These are phyloP conservation scores for Neurospora terricola DNA, from an alignment of 495 filamentous ascomycete species.

Conservation along the genomic window DNA sequence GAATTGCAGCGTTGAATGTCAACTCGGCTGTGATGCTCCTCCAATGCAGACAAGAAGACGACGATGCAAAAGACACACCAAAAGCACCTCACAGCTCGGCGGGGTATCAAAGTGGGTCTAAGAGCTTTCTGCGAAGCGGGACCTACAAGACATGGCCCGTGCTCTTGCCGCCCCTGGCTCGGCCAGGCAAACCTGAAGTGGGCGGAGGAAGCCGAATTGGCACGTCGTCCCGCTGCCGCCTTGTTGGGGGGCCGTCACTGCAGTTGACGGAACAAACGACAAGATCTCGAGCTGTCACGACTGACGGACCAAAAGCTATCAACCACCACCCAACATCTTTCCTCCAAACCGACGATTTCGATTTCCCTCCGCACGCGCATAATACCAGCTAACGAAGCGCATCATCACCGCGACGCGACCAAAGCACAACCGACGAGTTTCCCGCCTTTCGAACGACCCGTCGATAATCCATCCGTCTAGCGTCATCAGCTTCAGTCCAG, in stretches of 20 bases:
- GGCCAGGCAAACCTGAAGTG: too few species aligned
- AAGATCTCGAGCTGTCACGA: background rate
- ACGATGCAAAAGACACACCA: background rate
- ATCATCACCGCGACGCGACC: background rate
- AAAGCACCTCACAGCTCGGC: background rate
- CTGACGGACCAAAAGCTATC: background rate
- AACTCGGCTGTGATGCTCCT: too few species aligned
- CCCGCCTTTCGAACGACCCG: background rate
- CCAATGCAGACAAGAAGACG: background rate
- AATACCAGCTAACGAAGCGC: background rate
- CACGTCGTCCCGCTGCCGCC: background rate
- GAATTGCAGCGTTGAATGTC: too few species aligned
- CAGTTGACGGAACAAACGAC: background rate
- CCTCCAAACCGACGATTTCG: background rate
- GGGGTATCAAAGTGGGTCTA: background rate
- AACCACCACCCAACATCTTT: background rate
- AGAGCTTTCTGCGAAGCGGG: background rate
- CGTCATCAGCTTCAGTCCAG: background rate
- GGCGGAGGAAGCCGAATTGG: too few species aligned
- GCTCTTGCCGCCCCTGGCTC: background rate
- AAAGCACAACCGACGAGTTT: background rate
- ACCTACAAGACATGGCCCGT: background rate
- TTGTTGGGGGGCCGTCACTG: background rate
- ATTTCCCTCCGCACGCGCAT: background rate
- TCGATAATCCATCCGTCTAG: background rate